Evolutionary conservation across 306 rosid genomes (phyloP).

Genomic region (Carpinus fangiana): DNA sequence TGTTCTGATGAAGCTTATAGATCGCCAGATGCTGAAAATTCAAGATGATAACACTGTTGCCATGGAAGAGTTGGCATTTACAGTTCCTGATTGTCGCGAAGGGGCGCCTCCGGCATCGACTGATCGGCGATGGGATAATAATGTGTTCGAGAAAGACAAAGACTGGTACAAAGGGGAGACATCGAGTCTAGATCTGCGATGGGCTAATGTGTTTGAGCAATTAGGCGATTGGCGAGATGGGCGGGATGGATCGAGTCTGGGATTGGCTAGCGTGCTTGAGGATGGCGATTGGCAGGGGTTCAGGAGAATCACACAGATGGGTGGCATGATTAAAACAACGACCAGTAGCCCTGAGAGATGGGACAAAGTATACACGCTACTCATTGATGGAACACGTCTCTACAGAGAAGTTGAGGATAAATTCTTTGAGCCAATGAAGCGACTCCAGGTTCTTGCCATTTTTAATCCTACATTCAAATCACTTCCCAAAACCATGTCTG

Average conservation of each 20-base stretch:
- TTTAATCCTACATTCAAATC: conserved; percentile 24
- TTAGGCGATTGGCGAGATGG: not conserved
- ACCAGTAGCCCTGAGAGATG: not conserved
- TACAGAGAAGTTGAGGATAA: conserved; percentile 16
- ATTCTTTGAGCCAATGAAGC: conserved; percentile 1
- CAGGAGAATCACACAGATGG: conserved; percentile 17
- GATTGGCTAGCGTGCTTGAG: conserved; percentile 29
- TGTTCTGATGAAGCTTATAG: conserved; percentile 34
- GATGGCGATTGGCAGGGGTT: conserved; percentile 20
- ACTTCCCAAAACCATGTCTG: not conserved
- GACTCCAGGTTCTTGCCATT: conserved; percentile 24
- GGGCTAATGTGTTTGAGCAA: too few relatives aligned
- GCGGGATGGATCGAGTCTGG: conserved; percentile 21
- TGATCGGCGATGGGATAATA: too few relatives aligned
- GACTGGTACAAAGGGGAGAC: too few relatives aligned
- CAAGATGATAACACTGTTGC: conserved; percentile 17
- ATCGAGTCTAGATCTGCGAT: too few relatives aligned
- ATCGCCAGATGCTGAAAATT: conserved; percentile 23
- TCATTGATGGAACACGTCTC: conserved; percentile 31
- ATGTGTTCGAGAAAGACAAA: too few relatives aligned
- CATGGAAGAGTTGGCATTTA: conserved; percentile 1
- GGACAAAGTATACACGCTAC: conserved; percentile 22
- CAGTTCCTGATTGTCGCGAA: not conserved
- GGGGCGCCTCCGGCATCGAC: too few relatives aligned
- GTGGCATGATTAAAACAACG: conserved; percentile 28